Conservation (phyloP, 2,329 filamentous ascomycete genomes). For the Aureobasidium sp. region DNA sequence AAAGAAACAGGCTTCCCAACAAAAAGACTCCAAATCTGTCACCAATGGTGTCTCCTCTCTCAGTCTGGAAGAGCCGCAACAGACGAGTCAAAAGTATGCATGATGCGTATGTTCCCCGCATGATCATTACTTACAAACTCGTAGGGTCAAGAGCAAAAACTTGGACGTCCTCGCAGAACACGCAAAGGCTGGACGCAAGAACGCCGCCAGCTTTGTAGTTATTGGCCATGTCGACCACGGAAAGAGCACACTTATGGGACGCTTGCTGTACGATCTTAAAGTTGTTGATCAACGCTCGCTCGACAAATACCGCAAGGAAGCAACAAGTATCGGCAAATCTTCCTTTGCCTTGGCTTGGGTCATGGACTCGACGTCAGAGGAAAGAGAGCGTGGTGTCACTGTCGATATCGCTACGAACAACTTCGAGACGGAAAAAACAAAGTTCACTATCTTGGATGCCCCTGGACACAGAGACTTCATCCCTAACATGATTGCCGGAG, state of each 20-base stretch:
- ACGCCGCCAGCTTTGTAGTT: slow-evolving; percentile 42
- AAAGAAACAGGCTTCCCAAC: slow-evolving; percentile 19
- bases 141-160: slow-evolving; percentile 59
- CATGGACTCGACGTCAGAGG: slow-evolving; percentile 83
- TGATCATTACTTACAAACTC: not conserved
- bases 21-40: slow-evolving; percentile 28
- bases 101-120: not conserved
- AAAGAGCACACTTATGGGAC: slow-evolving; percentile 95
- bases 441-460: slow-evolving; percentile 90
- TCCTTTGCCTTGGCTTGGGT: slow-evolving; percentile 98
- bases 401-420: slow-evolving; percentile 94
- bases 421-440: slow-evolving; percentile 80
- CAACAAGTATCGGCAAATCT: slow-evolving; percentile 83
- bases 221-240: slow-evolving; percentile 92
- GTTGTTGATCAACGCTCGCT: slow-evolving; percentile 82
- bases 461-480: slow-evolving; percentile 94
- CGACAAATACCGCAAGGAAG: slow-evolving; percentile 80
- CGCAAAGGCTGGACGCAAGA: slow-evolving; percentile 66
- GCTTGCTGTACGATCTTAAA: slow-evolving; percentile 80
- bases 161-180: slow-evolving; percentile 77
- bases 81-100: slow-evolving; percentile 7
- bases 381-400: slow-evolving; percentile 82
- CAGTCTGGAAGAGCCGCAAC: slow-evolving; percentile 40
- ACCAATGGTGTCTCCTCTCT: slow-evolving; percentile 42
- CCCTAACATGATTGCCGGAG: slow-evolving; percentile 97